Base-by-base conservation (phyloP, 2,329 filamentous ascomycete species). In the Microsporum canis region DNA sequence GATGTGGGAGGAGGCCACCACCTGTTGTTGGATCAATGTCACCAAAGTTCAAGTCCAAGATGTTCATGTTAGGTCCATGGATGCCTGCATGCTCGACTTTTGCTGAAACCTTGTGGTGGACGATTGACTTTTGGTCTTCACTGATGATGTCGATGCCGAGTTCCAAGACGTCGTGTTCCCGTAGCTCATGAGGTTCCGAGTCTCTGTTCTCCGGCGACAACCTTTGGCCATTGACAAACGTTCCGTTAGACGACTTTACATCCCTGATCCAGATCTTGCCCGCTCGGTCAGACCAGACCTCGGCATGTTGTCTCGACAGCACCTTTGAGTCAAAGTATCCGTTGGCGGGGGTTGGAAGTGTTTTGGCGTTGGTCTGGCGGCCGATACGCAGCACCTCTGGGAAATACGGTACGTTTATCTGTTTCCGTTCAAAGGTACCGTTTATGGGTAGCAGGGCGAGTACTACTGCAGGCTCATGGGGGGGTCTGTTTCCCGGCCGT, bases 271-370 rank as follows among this genome's bases (percentile, higher is more conserved):
- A 97, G 49, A 99, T 88, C 72, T 96, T 95, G 59, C 91, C 91
- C 64, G 77, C 80, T 64, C 88, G 86, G 60, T 89, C 86, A 12
- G 94, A 91, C 85, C 91, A 97, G 41, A 99, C 88, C 73, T 99
- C 94, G 39, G 94, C 94, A 73, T 99, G 94, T 72, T 96, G 91
- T 68, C 94, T 83, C 43, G 94, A 97, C 29, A 99, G 82, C 31
- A 99, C 94, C 75, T 99, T 99, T 58, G 92, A 97, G 73, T 99
- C 94, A 70, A 99, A 99, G 74, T 88, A 99, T 39, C 94, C 94
- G 75, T 99, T 99, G 63, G 86, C 77, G 0, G 90, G 86, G 0
- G 91, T 96, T 0, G 94, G 94, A 10, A 95, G 83, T 0, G 94
- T 97, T 75, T 96, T 97, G 66, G 90, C 89, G 74, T 99, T 99